Percentiles rank a stretch among this genome's conserved stretches.
Conservation (phyloP, 176 grass and related monocot species). For the Musa troglodytarum region DNA sequence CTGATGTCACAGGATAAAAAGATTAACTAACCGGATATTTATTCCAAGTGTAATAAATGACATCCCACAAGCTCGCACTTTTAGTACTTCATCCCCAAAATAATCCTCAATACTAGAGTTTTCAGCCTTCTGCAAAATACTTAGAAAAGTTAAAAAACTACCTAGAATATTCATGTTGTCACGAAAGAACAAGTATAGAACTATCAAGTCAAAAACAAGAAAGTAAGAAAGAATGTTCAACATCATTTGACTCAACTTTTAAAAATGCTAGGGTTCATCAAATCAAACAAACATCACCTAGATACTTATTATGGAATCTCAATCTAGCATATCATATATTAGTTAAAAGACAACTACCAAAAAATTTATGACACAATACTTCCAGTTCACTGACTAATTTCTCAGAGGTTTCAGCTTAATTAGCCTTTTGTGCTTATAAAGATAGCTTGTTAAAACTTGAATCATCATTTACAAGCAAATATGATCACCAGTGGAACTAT, state of each 20-base stretch:
- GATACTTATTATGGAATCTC: not conserved
- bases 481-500: not conserved
- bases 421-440: not conserved
- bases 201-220: not conserved
- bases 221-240: not conserved
- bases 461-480: not conserved
- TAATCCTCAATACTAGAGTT: constrained; percentile 33
- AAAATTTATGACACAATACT: not conserved
- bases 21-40: constrained; percentile 66
- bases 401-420: not conserved
- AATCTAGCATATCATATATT: not conserved
- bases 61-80: constrained; percentile 84
- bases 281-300: not conserved
- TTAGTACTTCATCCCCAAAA: constrained; percentile 84
- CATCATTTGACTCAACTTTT: not conserved
- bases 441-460: not conserved
- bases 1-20: constrained; percentile 10
- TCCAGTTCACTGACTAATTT: not conserved
- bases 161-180: not conserved
- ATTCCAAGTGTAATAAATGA: constrained; percentile 82
- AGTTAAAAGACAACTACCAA: not conserved
- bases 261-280: not conserved
- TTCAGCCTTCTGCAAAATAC: constrained; percentile 39
- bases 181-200: not conserved
- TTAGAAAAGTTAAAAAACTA: constrained; percentile 12